Conservation (phyloP, 2,329 filamentous ascomycete species). For the Aspergillus persii region DNA sequence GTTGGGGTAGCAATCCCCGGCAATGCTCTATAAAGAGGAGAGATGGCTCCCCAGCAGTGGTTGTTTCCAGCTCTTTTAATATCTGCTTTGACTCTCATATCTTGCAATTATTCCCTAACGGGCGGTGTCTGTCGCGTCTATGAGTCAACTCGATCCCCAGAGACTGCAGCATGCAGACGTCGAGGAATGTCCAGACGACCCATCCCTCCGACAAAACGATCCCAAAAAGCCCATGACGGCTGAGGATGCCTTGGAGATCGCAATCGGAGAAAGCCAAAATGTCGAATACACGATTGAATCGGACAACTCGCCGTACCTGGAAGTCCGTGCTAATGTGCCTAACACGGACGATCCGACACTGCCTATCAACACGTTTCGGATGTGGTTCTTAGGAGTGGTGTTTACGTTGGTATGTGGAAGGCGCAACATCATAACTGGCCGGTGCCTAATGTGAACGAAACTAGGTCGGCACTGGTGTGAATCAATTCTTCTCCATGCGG, state of each 20-base stretch:
- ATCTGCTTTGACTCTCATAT: neutral
- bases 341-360: constrained; percentile 28
- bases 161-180: constrained; percentile 9
- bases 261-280: constrained; percentile 17
- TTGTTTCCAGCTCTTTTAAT: neutral
- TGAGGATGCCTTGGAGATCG: constrained; percentile 19
- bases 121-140: neutral
- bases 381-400: constrained; percentile 46
- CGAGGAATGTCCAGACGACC: constrained; percentile 8
- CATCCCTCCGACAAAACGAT: constrained; percentile 1
- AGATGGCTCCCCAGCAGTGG: neutral
- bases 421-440: neutral
- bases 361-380: constrained; percentile 32
- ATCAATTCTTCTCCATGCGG: constrained; percentile 48
- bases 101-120: neutral
- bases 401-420: constrained; percentile 39
- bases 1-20: neutral
- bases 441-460: neutral
- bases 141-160: constrained; percentile 5
- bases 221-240: constrained; percentile 15
- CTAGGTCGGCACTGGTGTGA: constrained; percentile 43
- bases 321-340: constrained; percentile 28
- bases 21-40: constrained; percentile 6
- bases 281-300: constrained; percentile 23
- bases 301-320: constrained; percentile 27